A percentile compares a stretch with the other conserved stretches of the same genome.
Conservation (phyloP, 495 filamentous ascomycete genomes). For the Neurospora cerealis region DNA sequence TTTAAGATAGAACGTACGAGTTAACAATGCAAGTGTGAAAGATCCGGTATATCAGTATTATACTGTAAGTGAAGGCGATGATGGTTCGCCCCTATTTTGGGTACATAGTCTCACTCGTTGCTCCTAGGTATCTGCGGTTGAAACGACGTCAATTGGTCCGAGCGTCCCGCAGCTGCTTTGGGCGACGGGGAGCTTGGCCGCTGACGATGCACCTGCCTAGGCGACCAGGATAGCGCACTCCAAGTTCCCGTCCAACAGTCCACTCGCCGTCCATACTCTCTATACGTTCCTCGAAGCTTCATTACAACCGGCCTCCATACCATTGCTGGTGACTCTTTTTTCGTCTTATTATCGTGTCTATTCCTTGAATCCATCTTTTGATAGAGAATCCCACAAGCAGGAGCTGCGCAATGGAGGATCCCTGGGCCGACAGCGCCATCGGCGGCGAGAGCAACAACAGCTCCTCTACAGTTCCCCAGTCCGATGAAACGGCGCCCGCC, state of each 20-base stretch:
- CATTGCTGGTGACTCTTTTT: background rate
- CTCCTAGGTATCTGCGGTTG: background rate
- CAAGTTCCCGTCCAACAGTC: background rate
- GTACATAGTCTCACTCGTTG: background rate
- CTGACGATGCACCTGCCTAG: background rate
- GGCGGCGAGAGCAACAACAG: conserved; percentile 3
- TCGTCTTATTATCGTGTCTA: background rate
- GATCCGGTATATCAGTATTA: background rate
- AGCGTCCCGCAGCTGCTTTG: background rate
- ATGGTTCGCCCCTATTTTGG: background rate
- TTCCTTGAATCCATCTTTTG: background rate
- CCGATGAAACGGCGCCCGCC: conserved; percentile 1
- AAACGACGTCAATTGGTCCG: background rate
- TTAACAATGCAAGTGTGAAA: too few species aligned
- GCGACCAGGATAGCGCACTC: background rate
- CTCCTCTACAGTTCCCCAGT: background rate
- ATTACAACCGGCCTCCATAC: background rate
- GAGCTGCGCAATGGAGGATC: conserved; percentile 22
- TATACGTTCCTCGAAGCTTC: background rate
- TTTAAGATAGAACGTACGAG: background rate
- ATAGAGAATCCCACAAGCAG: background rate
- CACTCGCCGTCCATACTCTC: background rate
- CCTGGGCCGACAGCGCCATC: conserved; percentile 25
- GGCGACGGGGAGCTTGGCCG: background rate
- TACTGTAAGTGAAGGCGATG: background rate